Conservation (phyloP, 257 asterid species). For the Cynanchum wilfordii region DNA sequence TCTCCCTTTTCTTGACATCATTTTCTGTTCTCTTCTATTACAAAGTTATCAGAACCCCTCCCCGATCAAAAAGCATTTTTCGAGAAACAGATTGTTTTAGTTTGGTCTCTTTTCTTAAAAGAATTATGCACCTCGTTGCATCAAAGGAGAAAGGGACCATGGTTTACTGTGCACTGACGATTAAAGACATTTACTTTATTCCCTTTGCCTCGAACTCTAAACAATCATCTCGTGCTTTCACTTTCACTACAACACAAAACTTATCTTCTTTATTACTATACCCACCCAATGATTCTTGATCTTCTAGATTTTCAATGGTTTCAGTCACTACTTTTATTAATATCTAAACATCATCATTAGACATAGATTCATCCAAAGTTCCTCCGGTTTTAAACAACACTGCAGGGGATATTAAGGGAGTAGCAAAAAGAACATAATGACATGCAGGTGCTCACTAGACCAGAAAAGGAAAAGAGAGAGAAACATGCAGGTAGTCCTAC, state of each 20-base stretch:
- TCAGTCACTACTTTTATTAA: too few relatives aligned
- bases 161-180: conserved; percentile 14
- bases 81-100: conserved; percentile 5
- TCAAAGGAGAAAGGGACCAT: conserved; percentile 32
- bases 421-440: too few relatives aligned
- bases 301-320: not conserved
- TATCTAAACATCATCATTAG: too few relatives aligned
- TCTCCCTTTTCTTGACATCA: conserved; percentile 19
- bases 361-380: too few relatives aligned
- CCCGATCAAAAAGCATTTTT: conserved; percentile 2
- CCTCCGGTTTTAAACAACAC: too few relatives aligned
- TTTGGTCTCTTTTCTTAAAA: conserved; percentile 24
- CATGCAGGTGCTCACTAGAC: too few relatives aligned
- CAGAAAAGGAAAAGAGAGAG: too few relatives aligned
- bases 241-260: conserved; percentile 21
- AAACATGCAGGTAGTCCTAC: not conserved
- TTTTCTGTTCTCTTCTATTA: conserved; percentile 8
- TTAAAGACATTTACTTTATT: conserved; percentile 40
- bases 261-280: too few relatives aligned
- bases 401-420: too few relatives aligned
- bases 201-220: conserved; percentile 50
- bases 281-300: not conserved
- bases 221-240: conserved; percentile 29
- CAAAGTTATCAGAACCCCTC: conserved; percentile 6
- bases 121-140: conserved; percentile 19